Base-by-base conservation (phyloP, 1,284 basidiomycete genomes). In the Pisolithus thermaeus region DNA sequence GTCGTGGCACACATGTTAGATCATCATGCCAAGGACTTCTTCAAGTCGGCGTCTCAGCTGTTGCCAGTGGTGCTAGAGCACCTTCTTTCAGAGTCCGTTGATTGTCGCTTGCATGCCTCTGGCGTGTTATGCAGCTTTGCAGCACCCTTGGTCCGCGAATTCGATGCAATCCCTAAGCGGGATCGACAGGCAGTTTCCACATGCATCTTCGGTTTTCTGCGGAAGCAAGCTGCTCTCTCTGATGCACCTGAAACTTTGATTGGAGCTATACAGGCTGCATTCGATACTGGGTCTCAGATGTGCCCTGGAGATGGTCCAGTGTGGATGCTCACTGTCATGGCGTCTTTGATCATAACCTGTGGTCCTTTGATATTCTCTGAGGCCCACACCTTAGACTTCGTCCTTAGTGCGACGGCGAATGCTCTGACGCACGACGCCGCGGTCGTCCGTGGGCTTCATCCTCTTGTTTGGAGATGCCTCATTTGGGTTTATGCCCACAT, bases 391-490 rank as follows among this genome's bases (percentile, higher is more conserved):
- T 55, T 81, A 32, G 75, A 70, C 55, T 64, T 79, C 30, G 60
- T 76, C 36, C 55, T 76, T 7, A 60, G 63, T 7, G 61, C 66
- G 2, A 62, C 80, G 14, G 62, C 59, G 6, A 55, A 59, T 42
- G 57, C 70, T 2, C 61, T 66, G 8, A 59, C 48, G 1, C 69
- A 73, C 54, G 67, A 69, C 45, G 62, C n/a, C 63, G 60, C 62
- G 9, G 50, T 61, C 12, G 61, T 73, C 8, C 66, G 67, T 9
- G 61, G 65, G 8, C 61, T 78, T 8, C 73, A 77, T 47, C 59
- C 73, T 0, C 71, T 73, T 38, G 61, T 77, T 22, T 84, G 81
- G 81, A 71, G 68, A 49, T 73, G 76, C 47, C 65, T 83, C 16
- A 63, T 83, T 25, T 84, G 82, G 81, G 71, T 75, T 0, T 81